Conservation (phyloP, 164 flowering plant species). For the Euptelea pleiosperma region DNA sequence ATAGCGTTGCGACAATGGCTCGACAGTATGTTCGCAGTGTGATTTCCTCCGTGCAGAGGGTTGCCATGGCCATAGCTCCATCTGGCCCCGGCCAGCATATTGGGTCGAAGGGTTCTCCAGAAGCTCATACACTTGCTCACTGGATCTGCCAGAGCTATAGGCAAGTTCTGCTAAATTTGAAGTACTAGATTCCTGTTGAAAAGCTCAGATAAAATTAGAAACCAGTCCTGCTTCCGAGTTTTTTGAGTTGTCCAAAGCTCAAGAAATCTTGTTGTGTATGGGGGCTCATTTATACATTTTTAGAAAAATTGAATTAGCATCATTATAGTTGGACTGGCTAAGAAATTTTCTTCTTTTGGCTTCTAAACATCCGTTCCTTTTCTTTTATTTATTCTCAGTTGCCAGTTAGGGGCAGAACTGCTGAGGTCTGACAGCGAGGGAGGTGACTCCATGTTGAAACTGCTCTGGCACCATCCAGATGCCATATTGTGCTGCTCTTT, state of each 20-base stretch:
- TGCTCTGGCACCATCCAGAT: constrained; percentile 88
- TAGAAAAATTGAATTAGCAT: too few species aligned
- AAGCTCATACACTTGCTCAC: constrained; percentile 77
- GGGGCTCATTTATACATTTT: too few species aligned
- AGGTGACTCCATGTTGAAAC: constrained; percentile 56
- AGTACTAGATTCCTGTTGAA: too few species aligned
- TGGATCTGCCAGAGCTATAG: constrained; percentile 96
- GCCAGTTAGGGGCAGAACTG: constrained; percentile 63
- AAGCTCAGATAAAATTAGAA: too few species aligned
- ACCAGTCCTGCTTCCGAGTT: too few species aligned
- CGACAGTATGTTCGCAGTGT: constrained; percentile 90
- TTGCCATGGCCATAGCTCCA: constrained; percentile 84
- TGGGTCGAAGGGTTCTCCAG: constrained; percentile 76
- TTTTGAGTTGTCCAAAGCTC: too few species aligned
- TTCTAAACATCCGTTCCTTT: background rate
- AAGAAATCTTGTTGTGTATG: too few species aligned
- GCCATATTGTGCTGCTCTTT: constrained; percentile 92
- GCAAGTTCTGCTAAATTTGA: constrained; percentile 32
- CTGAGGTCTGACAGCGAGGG: constrained; percentile 45
- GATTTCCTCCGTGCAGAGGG: constrained; percentile 85
- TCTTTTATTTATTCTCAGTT: constrained; percentile 40
- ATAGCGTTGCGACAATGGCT: constrained; percentile 83
- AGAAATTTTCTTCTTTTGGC: too few species aligned
- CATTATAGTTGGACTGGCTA: too few species aligned
- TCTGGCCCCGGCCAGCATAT: constrained; percentile 52